Evolutionary conservation across 2,329 filamentous ascomycete genomes (phyloP), one percentile per base, ranked within the genome.

Genomic region (Penicillium sp.): DNA sequence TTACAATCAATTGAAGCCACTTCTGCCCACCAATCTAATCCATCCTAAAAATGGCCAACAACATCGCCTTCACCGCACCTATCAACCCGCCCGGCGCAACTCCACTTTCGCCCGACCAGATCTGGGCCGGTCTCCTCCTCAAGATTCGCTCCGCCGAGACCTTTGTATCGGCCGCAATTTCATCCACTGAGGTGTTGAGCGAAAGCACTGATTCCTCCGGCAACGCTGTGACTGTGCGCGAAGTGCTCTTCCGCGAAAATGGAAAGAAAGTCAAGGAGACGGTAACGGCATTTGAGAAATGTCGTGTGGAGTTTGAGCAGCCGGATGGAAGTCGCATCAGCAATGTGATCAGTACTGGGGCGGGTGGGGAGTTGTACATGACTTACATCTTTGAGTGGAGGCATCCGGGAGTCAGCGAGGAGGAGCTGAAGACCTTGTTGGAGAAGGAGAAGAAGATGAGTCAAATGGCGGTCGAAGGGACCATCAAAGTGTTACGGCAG

Each of bases 341-440:
- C 33, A 69, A 69, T 44, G 60, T 64, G 1, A 31, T 73, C 36
- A 70, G 66, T 24, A 60, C 70, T 12, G 70, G 70, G 2, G 56
- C 58, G 0, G 59, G 58, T 9, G 69, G 67, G 6, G 67, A 70
- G 8, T 42, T 75, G n/a, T 70, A 67, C 45, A 61, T 76, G 65
- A 76, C 72, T 1, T 76, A 74, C 59, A 65, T 68, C 2, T 75
- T 75, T 54, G 70, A 74, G 46, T 75, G 71, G 70, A 60, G 65
- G 45, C 70, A 72, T 57, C 64, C 65, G 0, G 69, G 60, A 6
- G 54, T 59, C 9, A 57, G 58, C 2, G 34, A 47, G 47, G 53
- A 51, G 28, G 60, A 64, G 43, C 16, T 60, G 48, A 51, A 45
- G 18, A 33, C 23, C 1, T 18, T 56, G 12, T 16, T 53, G 41